phyloP scores from a whole-genome alignment of 345 rosid genomes.

The Eutrema japonicum region DNA sequence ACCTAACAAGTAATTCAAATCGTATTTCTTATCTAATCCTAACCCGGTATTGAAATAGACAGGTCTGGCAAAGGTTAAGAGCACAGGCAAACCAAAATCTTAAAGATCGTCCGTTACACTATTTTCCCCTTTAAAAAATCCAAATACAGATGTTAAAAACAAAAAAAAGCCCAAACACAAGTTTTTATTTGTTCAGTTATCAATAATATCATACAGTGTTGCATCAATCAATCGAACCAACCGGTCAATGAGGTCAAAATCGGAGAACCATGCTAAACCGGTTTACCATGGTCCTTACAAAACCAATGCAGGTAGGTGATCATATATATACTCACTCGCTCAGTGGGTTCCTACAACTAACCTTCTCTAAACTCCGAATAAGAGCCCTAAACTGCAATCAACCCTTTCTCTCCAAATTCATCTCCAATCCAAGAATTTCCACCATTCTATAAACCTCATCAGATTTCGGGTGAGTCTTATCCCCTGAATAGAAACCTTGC shows the following conservation, averaged over 20 bases:
- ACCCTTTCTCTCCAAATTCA: constrained; percentile 50
- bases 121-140: too few species aligned
- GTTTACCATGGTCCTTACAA: constrained; percentile 17
- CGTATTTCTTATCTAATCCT: too few species aligned
- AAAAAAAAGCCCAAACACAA: neutral
- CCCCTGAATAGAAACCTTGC: constrained; percentile 82
- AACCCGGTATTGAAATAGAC: too few species aligned
- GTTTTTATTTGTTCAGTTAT: neutral
- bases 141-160: too few species aligned
- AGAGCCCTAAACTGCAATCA: constrained; percentile 24
- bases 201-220: neutral
- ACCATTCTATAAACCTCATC: constrained; percentile 64
- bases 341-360: constrained; percentile 22
- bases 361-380: neutral
- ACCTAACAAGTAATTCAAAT: too few species aligned
- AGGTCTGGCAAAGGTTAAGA: too few species aligned
- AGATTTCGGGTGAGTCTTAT: constrained; percentile 62
- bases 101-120: too few species aligned
- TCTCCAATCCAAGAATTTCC: constrained; percentile 59
- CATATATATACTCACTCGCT: neutral
- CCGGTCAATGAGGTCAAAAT: constrained; percentile 23
- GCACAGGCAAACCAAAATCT: too few species aligned
- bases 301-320: neutral
- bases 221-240: neutral
- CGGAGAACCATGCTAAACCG: constrained; percentile 11